Base-by-base conservation (phyloP, 2,329 filamentous ascomycete species). In the Apiospora marii region DNA sequence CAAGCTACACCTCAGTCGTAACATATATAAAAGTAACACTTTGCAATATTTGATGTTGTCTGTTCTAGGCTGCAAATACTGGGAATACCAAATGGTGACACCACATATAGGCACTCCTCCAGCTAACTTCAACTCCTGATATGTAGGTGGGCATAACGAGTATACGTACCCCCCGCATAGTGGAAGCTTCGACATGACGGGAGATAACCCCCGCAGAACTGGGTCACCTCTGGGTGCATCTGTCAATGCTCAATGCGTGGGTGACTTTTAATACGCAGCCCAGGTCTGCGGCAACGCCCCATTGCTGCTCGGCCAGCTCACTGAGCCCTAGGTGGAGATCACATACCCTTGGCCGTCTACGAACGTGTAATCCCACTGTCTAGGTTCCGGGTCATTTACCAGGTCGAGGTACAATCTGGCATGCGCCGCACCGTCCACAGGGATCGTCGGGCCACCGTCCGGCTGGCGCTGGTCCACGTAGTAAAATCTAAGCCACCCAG, bases 311-410 rank as follows among this genome's bases (percentile, higher is more conserved):
- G 37, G 30, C 30, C 53, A 61, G 8, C 53, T 61, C 30, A 61
- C 27, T 12, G 53, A 34, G 49, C 16, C 30, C 69, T 34, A 34
- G 30, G 53, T 58, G 51, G 51, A 30, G 27, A 58, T 71, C 27
- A 58, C 27, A 58, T 58, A 58, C 3, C 27, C 51, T 34, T 58
- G 51, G 51, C 76, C 76, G 4, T 71, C 69, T 8, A 75, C 75
- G 37, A 77, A 77, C 0, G 72, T 76, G 5, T 76, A 72, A 24
- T 76, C 30, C 76, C 76, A 76, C 44, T 72, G 37, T 46, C 70
- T 70, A 58, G 76, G 76, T 53, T 74, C 74, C 2, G 67, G 34
- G 46, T 76, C 75, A 27, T 74, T 70, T 7, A 70, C 76, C 30
- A 76, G 69, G 1, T 74, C 72, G 37, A 76, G 48, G 24, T 73